Base-by-base conservation (phyloP, 257 asterid genomes). In the Plantago elongata region DNA sequence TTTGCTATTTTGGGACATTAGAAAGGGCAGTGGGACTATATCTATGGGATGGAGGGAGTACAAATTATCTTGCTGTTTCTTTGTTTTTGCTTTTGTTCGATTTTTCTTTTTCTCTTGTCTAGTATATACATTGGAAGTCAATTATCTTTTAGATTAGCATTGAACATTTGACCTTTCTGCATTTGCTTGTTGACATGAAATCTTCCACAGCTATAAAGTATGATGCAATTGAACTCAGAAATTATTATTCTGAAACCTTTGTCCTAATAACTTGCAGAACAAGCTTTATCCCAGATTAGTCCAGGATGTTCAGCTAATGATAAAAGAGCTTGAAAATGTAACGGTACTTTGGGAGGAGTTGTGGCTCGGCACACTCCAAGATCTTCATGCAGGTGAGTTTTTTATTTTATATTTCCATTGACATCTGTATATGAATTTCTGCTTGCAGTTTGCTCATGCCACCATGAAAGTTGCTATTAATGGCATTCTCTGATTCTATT, bases 341-440 rank as follows among this genome's bases (percentile, higher is more conserved):
- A 84, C 99, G 55, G 95, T 93, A 67, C 97, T 93, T 66, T 93
- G 99, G 99, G 99, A 89, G 81, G 99, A 93, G 72, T 66, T 93
- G 74, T 93, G 99, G 99, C 89, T 93, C 66, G 95, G 95, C 72
- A 93, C 99, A 17, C 96, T 93, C 75, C 99, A 93, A 74, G 99
- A 89, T 82, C 95, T 93, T 78, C 99, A 93, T 77, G 94, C 91
- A 75, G 99, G 97, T 83, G 65, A 66, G 15, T 42, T 47, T 46
- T 62, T 43, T 9, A 9, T 12, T 45, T 50, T 22, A n/a, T 58
- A 38, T 27, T 15, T 62, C 55, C 30, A 62, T 59, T 71, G 62
- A 61, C 68, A 60, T 72, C 51, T 42, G 27, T 13, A 22, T 22
- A 22, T 22, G 27, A 22, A 22, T 22, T 22, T 22, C 27, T 22